Conservation (phyloP, 495 filamentous ascomycete genomes). For the Xylaria longipes region DNA sequence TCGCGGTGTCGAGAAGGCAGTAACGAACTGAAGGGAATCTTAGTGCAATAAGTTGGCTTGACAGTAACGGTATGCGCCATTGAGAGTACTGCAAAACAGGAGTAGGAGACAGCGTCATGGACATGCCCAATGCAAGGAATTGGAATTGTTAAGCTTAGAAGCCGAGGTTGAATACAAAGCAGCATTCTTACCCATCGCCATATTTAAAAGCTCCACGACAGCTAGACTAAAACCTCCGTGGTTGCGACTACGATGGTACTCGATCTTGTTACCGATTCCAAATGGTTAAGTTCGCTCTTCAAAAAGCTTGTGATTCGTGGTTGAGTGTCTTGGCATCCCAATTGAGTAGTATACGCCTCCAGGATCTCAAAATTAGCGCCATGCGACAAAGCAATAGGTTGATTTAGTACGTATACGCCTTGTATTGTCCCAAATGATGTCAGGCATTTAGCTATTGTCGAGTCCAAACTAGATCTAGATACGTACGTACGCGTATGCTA, state of each 20-base stretch:
- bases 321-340: slow-evolving; percentile 2
- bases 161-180: not conserved
- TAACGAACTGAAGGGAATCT: not conserved
- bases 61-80: not conserved
- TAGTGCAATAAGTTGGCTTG: not conserved
- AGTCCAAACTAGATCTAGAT: not conserved
- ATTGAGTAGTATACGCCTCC: not conserved
- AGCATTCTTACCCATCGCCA: too few relatives aligned
- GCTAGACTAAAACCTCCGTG: not conserved
- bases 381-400: too few relatives aligned
- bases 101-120: not conserved
- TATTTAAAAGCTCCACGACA: not conserved
- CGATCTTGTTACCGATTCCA: not conserved
- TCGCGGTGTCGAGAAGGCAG: not conserved
- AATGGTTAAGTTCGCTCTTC: slow-evolving; percentile 2
- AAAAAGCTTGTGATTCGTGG: not conserved
- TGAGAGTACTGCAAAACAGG: not conserved
- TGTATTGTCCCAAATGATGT: not conserved
- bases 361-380: not conserved
- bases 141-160: not conserved
- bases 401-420: too few relatives aligned
- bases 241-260: not conserved
- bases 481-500: not conserved
- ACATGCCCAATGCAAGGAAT: not conserved
- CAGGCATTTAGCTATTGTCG: not conserved